phyloP scores from a whole-genome alignment of 2,329 filamentous ascomycete species.

The Pseudocercospora musae region DNA sequence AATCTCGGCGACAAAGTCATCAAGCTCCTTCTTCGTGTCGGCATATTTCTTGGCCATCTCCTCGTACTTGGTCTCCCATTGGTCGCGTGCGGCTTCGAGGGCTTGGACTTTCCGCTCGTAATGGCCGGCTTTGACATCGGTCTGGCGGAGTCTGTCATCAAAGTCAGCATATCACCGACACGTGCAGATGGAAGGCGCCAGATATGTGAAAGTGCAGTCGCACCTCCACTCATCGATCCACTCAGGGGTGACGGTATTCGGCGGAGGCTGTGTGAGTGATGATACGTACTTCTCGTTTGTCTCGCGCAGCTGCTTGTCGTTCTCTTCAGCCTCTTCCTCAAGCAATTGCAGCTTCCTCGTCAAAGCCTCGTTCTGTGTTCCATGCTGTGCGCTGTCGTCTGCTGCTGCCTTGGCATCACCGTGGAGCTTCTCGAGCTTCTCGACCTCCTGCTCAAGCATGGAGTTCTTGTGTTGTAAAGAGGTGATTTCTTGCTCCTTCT shows the following conservation, averaged over 20 bases:
- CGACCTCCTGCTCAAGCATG: conserved; percentile 82
- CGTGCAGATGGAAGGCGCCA: neutral
- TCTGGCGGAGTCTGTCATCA: conserved; percentile 81
- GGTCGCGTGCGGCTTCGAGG: conserved; percentile 83
- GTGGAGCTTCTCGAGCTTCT: conserved; percentile 81
- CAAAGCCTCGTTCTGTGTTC: conserved; percentile 86
- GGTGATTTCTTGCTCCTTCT: conserved; percentile 97
- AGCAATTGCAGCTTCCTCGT: conserved; percentile 90
- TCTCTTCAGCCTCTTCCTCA: conserved; percentile 96
- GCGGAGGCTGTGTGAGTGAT: conserved; percentile 3
- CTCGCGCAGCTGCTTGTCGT: conserved; percentile 93
- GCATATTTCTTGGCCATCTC: conserved; percentile 91
- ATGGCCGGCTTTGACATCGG: conserved; percentile 98
- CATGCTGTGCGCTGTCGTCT: conserved; percentile 75
- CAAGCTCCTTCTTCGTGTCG: conserved; percentile 80
- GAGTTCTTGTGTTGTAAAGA: conserved; percentile 94
- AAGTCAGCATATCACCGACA: conserved; percentile 10
- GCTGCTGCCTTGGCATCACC: conserved; percentile 85
- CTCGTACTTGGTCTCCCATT: conserved; percentile 97
- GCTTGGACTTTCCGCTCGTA: conserved; percentile 99
- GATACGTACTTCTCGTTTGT: conserved; percentile 91
- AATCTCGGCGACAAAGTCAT: conserved; percentile 87
- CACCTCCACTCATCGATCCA: conserved; percentile 15
- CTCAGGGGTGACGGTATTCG: conserved; percentile 8
- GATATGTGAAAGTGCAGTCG: neutral